Evolutionary conservation across 495 filamentous ascomycete species (phyloP), one percentile per base, ranked within the genome.

Genomic region (Staphylotrichum tortipilum): DNA sequence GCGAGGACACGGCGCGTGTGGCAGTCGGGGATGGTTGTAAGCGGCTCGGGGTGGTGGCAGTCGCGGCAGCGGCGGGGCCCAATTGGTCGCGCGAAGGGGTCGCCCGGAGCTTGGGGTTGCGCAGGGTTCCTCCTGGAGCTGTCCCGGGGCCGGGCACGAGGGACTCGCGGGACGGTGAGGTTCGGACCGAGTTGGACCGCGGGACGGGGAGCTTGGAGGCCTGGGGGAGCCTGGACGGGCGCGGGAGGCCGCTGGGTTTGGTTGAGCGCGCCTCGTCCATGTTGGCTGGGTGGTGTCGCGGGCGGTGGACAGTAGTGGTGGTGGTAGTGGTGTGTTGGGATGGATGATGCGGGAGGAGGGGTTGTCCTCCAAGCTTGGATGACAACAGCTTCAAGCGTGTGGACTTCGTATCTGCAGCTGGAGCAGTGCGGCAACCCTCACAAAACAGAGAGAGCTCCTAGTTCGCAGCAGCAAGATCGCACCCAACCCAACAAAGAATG

Each of bases 11-110:
- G 34, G 55, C 48, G 9, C 61, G 59, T n/a, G 56, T 24, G 11
- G 52, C 22, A 4, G 52, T 31, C 1, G 48, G 6, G 4, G 45
- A 10, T 19, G 41, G 33, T 34, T 52, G 58, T 11, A 42, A 18
- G 11, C 58, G 54, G 22, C 18, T 40, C 9, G 54, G n/a, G 30
- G 42, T 12, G 37, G 22, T 35, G 11, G 51, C 3, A 3, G 37
- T 18, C 4, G 26, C 9, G 29, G 28, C 10, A 9, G 40, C 4
- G 1, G 52, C 15, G 39, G 65, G 40, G 17, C 58, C 54, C 15
- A 76, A 47, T 39, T 66, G 70, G 47, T 74, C 71, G 46, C 60
- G 66, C 8, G 73, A 76, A 30, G 68, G 47, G 4, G 68, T 35
- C 2, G 71, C 24, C 24, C 73, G 68, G 7, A 76, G 52, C 35